Evolutionary conservation across 2,329 filamentous ascomycete species (phyloP), one percentile per base, ranked within the genome.

Genomic region (Fragosphaeria purpurea): DNA sequence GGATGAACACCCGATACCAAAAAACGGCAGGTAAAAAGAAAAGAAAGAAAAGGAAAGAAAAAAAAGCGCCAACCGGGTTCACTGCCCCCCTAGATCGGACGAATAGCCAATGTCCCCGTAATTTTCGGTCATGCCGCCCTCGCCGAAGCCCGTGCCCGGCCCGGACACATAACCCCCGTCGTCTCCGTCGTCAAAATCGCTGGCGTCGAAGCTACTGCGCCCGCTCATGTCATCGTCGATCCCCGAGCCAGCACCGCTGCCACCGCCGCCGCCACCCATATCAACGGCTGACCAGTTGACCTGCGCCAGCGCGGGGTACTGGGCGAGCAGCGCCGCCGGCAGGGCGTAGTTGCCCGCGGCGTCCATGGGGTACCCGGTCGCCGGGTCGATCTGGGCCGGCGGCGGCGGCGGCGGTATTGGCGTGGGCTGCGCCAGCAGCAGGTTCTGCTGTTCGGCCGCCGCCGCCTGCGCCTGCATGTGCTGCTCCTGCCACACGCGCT

Each of bases 251-350:
- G 79, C 79, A 13, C 84, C 77, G 41, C 83, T 78, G 22, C 22
- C 22, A 22, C 22, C 22, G 22, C 22, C 22, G 22, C 22, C 22
- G 22, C 22, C 22, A 3, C 22, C 22, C 63, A 94, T 77, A 48
- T 83, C 78, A 22, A 66, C 62, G 9, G 68, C 64, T 13, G 78
- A 77, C 90, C 91, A 97, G 62, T 91, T 90, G 63, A 97, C 78
- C 49, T 83, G 85, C 31, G 90, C 89, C n/a, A 98, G 71, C 4
- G 88, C 90, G 10, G 93, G 93, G 65, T 96, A 97, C 62, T 97
- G 93, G 13, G 86, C 86, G 40, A 97, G 71, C 46, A 98, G 71
- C 1, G 91, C 91, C 4, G 87, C 86, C 1, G 93, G 93, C n/a
- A 97, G 75, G 39, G 77, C 73, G 62, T 86, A 87, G 52, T 76